Conservation (phyloP, 1,284 basidiomycete genomes). For the Rhodotorula sp. region DNA sequence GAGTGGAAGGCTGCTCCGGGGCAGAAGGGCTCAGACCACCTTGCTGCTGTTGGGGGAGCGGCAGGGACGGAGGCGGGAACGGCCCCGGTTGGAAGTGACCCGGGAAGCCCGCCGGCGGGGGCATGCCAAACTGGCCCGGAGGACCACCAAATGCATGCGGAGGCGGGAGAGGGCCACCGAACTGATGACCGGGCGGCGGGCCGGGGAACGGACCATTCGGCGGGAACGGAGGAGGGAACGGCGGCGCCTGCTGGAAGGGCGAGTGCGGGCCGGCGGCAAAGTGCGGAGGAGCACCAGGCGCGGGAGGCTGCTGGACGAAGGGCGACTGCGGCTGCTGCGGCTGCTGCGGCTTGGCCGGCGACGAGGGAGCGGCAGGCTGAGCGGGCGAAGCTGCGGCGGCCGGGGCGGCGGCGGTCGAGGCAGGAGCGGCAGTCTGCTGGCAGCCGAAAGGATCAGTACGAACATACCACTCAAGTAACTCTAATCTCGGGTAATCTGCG, state of each 20-base stretch:
- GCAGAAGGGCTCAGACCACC: slow-evolving; percentile 12
- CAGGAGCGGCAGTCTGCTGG: neutral
- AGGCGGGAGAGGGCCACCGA: slow-evolving; percentile 8
- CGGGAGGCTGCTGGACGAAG: slow-evolving; percentile 11
- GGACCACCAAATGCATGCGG: slow-evolving; percentile 16
- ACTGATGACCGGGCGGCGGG: slow-evolving; percentile 11
- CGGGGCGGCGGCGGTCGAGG: slow-evolving; percentile 10
- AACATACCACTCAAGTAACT: no score
- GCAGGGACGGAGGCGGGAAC: neutral
- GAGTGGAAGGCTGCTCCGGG: slow-evolving; percentile 10
- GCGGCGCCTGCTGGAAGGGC: slow-evolving; percentile 19
- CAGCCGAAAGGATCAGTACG: neutral
- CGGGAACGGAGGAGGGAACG: slow-evolving; percentile 28
- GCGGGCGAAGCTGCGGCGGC: slow-evolving; percentile 1
- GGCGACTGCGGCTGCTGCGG: slow-evolving; percentile 25
- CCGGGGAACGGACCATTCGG: slow-evolving; percentile 25
- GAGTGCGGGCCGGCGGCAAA: slow-evolving; percentile 9
- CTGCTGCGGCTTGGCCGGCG: slow-evolving; percentile 25
- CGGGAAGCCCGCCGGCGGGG: slow-evolving; percentile 1
- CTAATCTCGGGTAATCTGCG: neutral
- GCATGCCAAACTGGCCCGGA: neutral
- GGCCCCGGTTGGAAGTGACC: neutral
- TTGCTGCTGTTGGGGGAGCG: slow-evolving; percentile 4
- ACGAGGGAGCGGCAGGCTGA: slow-evolving; percentile 9
- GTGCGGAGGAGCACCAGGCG: slow-evolving; percentile 9